Evolutionary conservation across 2,329 filamentous ascomycete species (phyloP), one percentile per base, ranked within the genome.

Genomic region (Stenocarpella maydis): DNA sequence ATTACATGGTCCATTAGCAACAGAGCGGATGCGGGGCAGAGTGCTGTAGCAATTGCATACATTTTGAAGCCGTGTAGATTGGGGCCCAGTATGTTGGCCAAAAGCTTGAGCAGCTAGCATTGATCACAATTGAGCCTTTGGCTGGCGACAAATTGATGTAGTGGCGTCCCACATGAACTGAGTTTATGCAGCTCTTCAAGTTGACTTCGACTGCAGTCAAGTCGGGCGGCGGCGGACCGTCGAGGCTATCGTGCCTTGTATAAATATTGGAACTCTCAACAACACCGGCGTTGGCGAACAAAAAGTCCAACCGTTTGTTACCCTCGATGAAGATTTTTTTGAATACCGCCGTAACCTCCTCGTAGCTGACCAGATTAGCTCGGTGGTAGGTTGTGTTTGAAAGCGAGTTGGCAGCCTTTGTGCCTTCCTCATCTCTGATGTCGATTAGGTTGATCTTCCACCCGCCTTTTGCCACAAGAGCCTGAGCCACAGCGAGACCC

Each of bases 251-350:
- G 6, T 63, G 45, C 24, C 43, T 72, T 5, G 12, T 41, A 66
- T 72, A 83, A 74, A 83, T 83, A 67, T 81, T 82, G 66, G 76
- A 73, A 21, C 77, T 74, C 65, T 84, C 82, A 9, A 83, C 75
- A 26, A 84, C 78, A 1, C 83, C 83, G 0, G 83, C 83, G 67
- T 85, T 85, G 19, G 82, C 83, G 71, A 82, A 85, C 41, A 85
- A 82, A 70, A 85, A 83, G 75, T 85, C 83, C 19, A 85, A 54
- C 3, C 78, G 74, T 17, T 66, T 43, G 39, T 47, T 39, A 3
- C 60, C 67, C 3, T 73, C 69, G 6, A 76, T 71, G 74, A 80
- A 84, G 10, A 78, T 74, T 19, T 71, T 71, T 54, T 83, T 77
- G 67, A 84, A 84, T 66, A 31, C 76, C 70, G 2, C 71, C 47